Evolutionary conservation across 768 basidiomycete species (phyloP).

Genomic region (Suillus americanus): DNA sequence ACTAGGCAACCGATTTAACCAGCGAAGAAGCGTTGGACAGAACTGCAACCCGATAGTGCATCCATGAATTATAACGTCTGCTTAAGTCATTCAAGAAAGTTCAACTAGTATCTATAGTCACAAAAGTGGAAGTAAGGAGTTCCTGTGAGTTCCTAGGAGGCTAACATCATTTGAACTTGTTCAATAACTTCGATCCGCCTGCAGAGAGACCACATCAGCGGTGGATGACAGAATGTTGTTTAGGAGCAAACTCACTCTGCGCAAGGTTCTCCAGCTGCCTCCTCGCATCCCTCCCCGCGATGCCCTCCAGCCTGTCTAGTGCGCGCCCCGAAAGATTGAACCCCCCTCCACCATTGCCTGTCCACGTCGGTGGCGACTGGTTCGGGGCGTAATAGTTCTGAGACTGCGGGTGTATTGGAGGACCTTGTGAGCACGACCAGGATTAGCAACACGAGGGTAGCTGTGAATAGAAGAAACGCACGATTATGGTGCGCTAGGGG

Average conservation of each 20-base stretch:
- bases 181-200: constrained; percentile 14
- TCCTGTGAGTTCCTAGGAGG: neutral
- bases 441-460: neutral
- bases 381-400: constrained; percentile 13
- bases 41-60: neutral
- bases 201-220: neutral
- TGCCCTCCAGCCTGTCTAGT: constrained; percentile 50
- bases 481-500: constrained; percentile 32
- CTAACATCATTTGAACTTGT: constrained; percentile 12
- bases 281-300: constrained; percentile 52
- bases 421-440: constrained; percentile 6
- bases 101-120: neutral
- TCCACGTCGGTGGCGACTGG: constrained; percentile 6
- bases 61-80: neutral
- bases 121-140: neutral
- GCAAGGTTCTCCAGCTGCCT: constrained; percentile 51
- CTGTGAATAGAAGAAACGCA: constrained; percentile 27
- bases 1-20: neutral
- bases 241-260: constrained; percentile 44
- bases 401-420: constrained; percentile 11
- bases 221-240: constrained; percentile 7
- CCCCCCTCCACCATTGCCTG: constrained; percentile 8
- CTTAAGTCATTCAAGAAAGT: too few species aligned
- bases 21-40: neutral
- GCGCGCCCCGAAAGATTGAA: constrained; percentile 34